A percentile compares a stretch with the other conserved stretches of the same genome.
phyloP scores from a whole-genome alignment of 768 basidiomycete species.

The Mycena latifolia region DNA sequence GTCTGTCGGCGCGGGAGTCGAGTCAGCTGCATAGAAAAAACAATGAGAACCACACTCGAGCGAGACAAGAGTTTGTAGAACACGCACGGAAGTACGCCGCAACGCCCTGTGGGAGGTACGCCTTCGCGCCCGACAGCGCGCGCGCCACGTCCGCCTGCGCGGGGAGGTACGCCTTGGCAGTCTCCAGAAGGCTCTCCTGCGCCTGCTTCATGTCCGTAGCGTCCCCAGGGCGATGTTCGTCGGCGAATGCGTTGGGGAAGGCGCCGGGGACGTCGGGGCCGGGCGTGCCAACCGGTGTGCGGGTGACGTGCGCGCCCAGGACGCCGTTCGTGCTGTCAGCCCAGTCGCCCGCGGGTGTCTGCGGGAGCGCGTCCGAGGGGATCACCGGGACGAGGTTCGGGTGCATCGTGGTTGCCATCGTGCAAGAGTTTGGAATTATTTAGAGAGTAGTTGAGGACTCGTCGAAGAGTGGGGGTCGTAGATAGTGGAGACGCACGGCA shows the following conservation, averaged over 20 bases:
- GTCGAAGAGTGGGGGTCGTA: no score
- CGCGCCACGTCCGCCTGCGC: not conserved
- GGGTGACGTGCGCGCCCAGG: slow-evolving; percentile 8
- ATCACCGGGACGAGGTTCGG: slow-evolving; percentile 5
- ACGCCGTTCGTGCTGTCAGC: slow-evolving; percentile 8
- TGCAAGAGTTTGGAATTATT: no score
- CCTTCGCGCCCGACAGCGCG: not conserved
- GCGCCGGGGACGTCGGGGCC: slow-evolving; percentile 7
- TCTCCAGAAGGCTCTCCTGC: not conserved
- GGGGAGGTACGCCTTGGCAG: not conserved
- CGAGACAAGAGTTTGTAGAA: not conserved
- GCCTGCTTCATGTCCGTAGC: not conserved
- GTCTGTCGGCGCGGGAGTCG: not conserved
- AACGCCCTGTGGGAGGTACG: slow-evolving; percentile 6
- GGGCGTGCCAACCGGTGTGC: slow-evolving; percentile 17
- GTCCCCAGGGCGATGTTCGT: no score
- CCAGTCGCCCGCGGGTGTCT: slow-evolving; percentile 26
- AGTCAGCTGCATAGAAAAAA: not conserved
- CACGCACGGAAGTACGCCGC: slow-evolving; percentile 12
- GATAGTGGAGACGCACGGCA: no score
- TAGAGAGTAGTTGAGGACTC: no score
- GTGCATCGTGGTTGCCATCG: no score
- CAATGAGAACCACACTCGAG: not conserved
- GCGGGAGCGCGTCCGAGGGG: slow-evolving; percentile 22
- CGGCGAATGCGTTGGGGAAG: not conserved